phyloP scores from a whole-genome alignment of 495 filamentous ascomycete species.

The Cercophora newfieldiana region DNA sequence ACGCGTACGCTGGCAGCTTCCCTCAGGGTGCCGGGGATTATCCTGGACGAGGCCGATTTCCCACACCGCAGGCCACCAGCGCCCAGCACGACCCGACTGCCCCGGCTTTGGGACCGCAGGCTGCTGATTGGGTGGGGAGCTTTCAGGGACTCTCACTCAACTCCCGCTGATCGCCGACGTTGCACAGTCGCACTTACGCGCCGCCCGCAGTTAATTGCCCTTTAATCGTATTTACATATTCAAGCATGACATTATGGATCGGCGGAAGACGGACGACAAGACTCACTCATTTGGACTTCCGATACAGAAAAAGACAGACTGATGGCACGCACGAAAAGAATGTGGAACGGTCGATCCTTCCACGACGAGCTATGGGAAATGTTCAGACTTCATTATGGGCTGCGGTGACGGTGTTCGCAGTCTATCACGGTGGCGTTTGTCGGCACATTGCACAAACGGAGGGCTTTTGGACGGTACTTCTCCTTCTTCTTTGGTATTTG shows the following conservation, averaged over 20 bases:
- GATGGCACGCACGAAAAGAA: conserved; percentile 25
- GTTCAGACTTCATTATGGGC: conserved; percentile 26
- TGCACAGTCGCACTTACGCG: neutral
- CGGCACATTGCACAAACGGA: conserved; percentile 18
- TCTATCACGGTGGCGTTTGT: conserved; percentile 32
- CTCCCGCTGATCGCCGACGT: conserved; percentile 37
- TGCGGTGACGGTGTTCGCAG: conserved; percentile 15
- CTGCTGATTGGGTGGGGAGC: conserved; percentile 44
- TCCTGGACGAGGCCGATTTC: conserved; percentile 45
- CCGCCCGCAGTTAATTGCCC: neutral
- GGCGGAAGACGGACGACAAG: conserved; percentile 17
- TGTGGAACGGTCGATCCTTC: conserved; percentile 24
- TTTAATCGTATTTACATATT: conserved; percentile 21
- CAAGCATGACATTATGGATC: conserved; percentile 17
- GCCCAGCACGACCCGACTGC: conserved; percentile 41
- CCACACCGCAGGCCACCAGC: conserved; percentile 37
- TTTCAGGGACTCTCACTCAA: conserved; percentile 58
- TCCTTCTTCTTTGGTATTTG: conserved; percentile 10
- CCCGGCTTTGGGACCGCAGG: conserved; percentile 36
- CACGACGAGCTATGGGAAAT: conserved; percentile 33
- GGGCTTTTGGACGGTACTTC: neutral
- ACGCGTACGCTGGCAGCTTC: conserved; percentile 46
- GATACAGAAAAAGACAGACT: conserved; percentile 27
- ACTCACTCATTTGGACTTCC: conserved; percentile 23
- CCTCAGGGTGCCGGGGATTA: conserved; percentile 41